Conservation (phyloP, 2,329 filamentous ascomycete genomes). For the Talaromyces sp. region DNA sequence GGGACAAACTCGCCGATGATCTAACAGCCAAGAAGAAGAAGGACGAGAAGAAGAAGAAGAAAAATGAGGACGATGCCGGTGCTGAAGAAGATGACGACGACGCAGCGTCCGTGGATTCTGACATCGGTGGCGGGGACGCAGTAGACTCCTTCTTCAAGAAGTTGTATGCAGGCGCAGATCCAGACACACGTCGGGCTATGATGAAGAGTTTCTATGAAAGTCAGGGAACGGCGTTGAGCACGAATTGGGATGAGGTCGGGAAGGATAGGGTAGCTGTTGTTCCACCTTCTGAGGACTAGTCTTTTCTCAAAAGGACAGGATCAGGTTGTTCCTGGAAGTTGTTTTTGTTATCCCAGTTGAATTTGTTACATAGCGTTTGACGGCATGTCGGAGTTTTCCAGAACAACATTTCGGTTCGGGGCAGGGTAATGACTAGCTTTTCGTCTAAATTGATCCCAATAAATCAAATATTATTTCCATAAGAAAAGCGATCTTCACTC, state of each 20-base stretch:
- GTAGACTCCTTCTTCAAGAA: conserved; percentile 86
- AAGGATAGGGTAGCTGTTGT: conserved; percentile 60
- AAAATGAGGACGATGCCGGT: conserved; percentile 25
- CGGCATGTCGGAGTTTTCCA: conserved; percentile 7
- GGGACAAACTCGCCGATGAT: conserved; percentile 70
- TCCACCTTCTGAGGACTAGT: conserved; percentile 26
- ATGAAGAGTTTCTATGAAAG: conserved; percentile 96
- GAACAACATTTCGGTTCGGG: neutral
- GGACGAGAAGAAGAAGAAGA: conserved; percentile 25
- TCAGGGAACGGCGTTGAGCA: conserved; percentile 87
- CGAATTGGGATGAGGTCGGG: conserved; percentile 82
- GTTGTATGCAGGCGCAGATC: conserved; percentile 70
- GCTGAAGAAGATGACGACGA: conserved; percentile 52
- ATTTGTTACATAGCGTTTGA: neutral
- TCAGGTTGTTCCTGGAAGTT: neutral
- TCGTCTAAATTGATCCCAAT: neutral
- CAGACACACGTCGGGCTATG: conserved; percentile 87
- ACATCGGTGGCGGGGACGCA: conserved; percentile 55
- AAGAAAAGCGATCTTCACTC: neutral
- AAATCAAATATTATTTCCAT: neutral
- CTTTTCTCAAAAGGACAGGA: neutral
- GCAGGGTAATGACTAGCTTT: neutral
- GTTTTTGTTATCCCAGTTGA: no score
- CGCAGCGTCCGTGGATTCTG: conserved; percentile 40
- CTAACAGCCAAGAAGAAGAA: conserved; percentile 43